These are phyloP conservation scores for Vitis hybrid DNA, from an alignment of 177 flowering plant species.

Conservation along the genomic window DNA sequence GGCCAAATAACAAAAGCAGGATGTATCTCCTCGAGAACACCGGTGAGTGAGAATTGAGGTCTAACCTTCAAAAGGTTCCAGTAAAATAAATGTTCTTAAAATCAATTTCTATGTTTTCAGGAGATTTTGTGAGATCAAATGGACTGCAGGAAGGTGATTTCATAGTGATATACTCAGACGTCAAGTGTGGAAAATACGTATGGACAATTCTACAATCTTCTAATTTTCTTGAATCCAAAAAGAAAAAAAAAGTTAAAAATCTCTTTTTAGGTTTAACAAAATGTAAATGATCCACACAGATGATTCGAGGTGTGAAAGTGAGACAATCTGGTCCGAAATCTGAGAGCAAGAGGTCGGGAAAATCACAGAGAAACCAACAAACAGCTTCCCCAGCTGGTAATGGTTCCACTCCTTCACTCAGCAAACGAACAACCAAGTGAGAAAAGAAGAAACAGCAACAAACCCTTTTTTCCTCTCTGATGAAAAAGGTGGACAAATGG, in stretches of 20 bases:
- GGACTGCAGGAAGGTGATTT: conserved; percentile 98
- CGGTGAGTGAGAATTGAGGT: conserved; percentile 32
- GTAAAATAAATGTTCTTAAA: not conserved
- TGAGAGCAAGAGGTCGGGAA: conserved; percentile 51
- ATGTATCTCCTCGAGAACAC: conserved; percentile 99
- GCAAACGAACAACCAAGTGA: conserved; percentile 5
- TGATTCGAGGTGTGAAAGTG: conserved; percentile 96
- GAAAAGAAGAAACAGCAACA: not conserved
- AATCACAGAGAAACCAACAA: conserved; percentile 37
- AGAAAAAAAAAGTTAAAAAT: no score
- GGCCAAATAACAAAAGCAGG: conserved; percentile 99
- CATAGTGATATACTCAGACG: conserved; percentile 91
- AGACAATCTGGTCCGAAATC: conserved; percentile 54
- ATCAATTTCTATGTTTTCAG: conserved; percentile 35
- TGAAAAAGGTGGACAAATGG: conserved; percentile 9
- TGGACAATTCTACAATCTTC: conserved; percentile 1
- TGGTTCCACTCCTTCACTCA: conserved; percentile 20
- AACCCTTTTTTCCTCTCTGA: not conserved
- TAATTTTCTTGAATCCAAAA: no score
- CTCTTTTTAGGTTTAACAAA: no score
- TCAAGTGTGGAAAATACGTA: conserved; percentile 93
- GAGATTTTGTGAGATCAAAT: conserved; percentile 88
- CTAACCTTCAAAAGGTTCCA: not conserved
- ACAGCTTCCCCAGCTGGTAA: conserved; percentile 17
- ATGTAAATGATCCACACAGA: conserved; percentile 29